Evolutionary conservation across 768 basidiomycete genomes (phyloP).

Genomic region (Cystofilobasidium macerans): DNA sequence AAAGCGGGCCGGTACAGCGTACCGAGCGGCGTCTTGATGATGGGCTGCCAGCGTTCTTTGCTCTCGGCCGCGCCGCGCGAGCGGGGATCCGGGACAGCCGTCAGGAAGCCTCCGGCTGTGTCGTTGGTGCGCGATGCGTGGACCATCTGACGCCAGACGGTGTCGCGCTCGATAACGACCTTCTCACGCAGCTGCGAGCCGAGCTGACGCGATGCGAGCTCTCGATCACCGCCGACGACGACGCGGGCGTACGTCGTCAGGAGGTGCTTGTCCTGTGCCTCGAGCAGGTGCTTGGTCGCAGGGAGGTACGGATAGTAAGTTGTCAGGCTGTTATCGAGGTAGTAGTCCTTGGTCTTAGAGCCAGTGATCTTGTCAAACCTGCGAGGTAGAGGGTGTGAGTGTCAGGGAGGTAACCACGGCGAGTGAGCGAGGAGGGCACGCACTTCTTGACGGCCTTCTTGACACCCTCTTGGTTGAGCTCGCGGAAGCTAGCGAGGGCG

Average conservation of each 20-base stretch:
- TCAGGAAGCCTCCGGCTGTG: conserved; percentile 27
- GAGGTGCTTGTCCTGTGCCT: conserved; percentile 62
- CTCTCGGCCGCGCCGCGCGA: conserved; percentile 36
- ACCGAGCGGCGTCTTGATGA: conserved; percentile 57
- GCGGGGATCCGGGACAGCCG: conserved; percentile 30
- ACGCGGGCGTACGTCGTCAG: conserved; percentile 60
- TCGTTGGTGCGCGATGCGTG: conserved; percentile 41
- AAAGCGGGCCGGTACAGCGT: conserved; percentile 43
- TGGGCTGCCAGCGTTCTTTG: conserved; percentile 41
- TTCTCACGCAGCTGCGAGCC: conserved; percentile 79
- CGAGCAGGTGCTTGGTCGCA: conserved; percentile 42
- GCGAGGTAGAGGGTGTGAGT: background rate
- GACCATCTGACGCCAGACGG: conserved; percentile 92
- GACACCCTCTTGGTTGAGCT: conserved; percentile 85
- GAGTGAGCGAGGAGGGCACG: conserved; percentile 30
- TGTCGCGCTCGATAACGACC: conserved; percentile 94
- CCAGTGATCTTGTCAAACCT: conserved; percentile 90
- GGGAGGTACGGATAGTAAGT: conserved; percentile 17
- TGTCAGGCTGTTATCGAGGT: conserved; percentile 14
- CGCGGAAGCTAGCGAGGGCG: conserved; percentile 71
- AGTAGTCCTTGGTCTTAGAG: conserved; percentile 29
- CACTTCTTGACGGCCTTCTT: conserved; percentile 93
- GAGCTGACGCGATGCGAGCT: conserved; percentile 65
- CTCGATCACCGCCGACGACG: conserved; percentile 60
- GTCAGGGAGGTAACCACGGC: conserved; percentile 16